Evolutionary conservation across 1,284 basidiomycete species (phyloP).

Genomic region (Ceratobasidium sp.): DNA sequence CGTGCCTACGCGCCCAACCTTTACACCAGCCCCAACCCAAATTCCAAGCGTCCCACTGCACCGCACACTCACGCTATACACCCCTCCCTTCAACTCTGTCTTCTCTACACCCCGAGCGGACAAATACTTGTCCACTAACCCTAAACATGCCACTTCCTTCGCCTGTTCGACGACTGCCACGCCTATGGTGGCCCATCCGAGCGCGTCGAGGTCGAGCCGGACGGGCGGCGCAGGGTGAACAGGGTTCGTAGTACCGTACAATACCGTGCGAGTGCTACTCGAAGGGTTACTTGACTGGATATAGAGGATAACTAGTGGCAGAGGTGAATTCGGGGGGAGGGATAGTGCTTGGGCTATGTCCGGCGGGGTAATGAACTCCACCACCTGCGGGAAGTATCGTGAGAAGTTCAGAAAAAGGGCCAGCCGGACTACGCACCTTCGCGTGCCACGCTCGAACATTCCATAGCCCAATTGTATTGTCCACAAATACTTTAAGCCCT

Average conservation of each 20-base stretch:
- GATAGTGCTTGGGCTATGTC: slow-evolving; percentile 40
- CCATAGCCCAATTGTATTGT: slow-evolving; percentile 45
- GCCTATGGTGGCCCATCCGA: slow-evolving; percentile 44
- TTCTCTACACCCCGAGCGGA: slow-evolving; percentile 36
- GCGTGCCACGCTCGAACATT: slow-evolving; percentile 45
- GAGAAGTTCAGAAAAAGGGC: background rate
- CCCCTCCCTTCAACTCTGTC: slow-evolving; percentile 6
- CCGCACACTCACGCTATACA: slow-evolving; percentile 10
- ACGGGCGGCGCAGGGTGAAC: slow-evolving; percentile 24
- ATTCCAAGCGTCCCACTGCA: slow-evolving; percentile 41
- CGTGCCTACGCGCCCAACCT: background rate
- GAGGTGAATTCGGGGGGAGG: background rate
- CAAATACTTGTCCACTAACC: slow-evolving; percentile 47
- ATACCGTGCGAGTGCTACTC: slow-evolving; percentile 18
- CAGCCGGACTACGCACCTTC: slow-evolving; percentile 21
- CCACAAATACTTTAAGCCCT: slow-evolving; percentile 45
- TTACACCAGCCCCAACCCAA: slow-evolving; percentile 10
- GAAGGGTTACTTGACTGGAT: slow-evolving; percentile 39
- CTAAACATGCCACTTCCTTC: slow-evolving; percentile 38
- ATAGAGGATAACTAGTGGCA: slow-evolving; percentile 23
- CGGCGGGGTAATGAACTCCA: slow-evolving; percentile 37
- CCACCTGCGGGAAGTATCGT: slow-evolving; percentile 24
- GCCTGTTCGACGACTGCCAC: slow-evolving; percentile 30
- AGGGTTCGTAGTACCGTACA: background rate
- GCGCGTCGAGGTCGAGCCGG: slow-evolving; percentile 43